Conservation (phyloP, 2,329 filamentous ascomycete species). For the Hypoxylon sp. region DNA sequence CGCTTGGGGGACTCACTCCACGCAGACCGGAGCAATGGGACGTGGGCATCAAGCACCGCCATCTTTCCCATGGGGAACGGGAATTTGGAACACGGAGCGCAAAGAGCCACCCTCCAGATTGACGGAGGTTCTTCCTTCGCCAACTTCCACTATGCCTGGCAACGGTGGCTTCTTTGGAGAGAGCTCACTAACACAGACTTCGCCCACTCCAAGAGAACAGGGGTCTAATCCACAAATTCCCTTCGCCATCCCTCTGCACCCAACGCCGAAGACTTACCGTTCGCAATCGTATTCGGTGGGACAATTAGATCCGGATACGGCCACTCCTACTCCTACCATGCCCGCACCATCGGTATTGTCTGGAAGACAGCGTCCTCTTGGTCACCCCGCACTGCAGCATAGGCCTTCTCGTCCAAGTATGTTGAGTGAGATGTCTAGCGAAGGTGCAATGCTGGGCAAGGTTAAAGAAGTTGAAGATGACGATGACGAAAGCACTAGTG, state of each 20-base stretch:
- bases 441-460: constrained; percentile 74
- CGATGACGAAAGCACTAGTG: constrained; percentile 69
- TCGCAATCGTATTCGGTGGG: constrained; percentile 98
- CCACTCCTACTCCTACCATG: constrained; percentile 58
- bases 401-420: constrained; percentile 84
- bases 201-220: constrained; percentile 67
- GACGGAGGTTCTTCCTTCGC: constrained; percentile 81
- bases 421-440: constrained; percentile 79
- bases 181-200: constrained; percentile 62
- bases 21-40: constrained; percentile 63
- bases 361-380: constrained; percentile 65
- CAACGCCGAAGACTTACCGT: constrained; percentile 91
- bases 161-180: constrained; percentile 67
- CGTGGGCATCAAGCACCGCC: constrained; percentile 63
- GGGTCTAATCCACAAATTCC: constrained; percentile 78
- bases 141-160: constrained; percentile 72
- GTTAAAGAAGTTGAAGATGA: constrained; percentile 80
- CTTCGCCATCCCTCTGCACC: constrained; percentile 89
- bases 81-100: constrained; percentile 86
- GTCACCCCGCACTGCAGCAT: constrained; percentile 80
- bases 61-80: constrained; percentile 80
- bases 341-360: constrained; percentile 65
- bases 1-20: constrained; percentile 69
- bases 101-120: constrained; percentile 83
- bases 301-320: constrained; percentile 81